Evolutionary conservation across 805 yeast species (phyloP).

Genomic region (Yarrowia sp.): DNA sequence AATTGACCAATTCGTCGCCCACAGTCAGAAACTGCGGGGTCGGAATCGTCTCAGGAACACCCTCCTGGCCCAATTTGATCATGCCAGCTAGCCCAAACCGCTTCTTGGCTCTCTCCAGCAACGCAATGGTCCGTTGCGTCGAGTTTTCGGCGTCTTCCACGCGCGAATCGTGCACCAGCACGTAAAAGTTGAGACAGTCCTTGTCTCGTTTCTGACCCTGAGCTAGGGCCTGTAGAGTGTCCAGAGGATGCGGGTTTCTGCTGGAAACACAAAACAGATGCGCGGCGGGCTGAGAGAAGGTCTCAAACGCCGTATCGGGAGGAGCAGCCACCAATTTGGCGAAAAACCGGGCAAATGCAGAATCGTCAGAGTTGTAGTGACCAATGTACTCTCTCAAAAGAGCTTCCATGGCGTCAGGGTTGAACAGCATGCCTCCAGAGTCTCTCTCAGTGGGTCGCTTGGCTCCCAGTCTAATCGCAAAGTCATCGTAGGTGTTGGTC

Average conservation of each 20-base stretch:
- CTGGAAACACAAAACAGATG: constrained; percentile 72
- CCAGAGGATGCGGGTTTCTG: constrained; percentile 64
- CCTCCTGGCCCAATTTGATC: constrained; percentile 39
- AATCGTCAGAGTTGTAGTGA: constrained; percentile 30
- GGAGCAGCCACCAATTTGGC: constrained; percentile 65
- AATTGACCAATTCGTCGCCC: constrained; percentile 37
- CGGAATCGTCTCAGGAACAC: constrained; percentile 2
- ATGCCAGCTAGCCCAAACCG: constrained; percentile 47
- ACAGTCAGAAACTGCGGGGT: constrained; percentile 27
- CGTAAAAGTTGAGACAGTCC: constrained; percentile 63
- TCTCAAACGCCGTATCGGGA: constrained; percentile 76
- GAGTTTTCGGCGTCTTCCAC: constrained; percentile 55
- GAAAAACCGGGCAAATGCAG: constrained; percentile 56
- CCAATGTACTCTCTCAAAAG: constrained; percentile 39
- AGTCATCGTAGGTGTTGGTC: constrained; percentile 58
- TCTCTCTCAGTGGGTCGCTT: constrained; percentile 51
- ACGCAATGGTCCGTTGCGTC: constrained; percentile 44
- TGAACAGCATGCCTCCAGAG: constrained; percentile 40
- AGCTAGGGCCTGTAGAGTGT: constrained; percentile 59
- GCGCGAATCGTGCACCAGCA: constrained; percentile 59
- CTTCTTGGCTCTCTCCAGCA: constrained; percentile 53
- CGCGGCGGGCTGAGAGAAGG: constrained; percentile 84
- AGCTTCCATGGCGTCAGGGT: constrained; percentile 39
- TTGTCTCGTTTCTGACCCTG: constrained; percentile 59
- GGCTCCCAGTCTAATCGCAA: constrained; percentile 53